Conservation (phyloP, 2,329 filamentous ascomycete genomes). For the Phialemoniopsis sp. region DNA sequence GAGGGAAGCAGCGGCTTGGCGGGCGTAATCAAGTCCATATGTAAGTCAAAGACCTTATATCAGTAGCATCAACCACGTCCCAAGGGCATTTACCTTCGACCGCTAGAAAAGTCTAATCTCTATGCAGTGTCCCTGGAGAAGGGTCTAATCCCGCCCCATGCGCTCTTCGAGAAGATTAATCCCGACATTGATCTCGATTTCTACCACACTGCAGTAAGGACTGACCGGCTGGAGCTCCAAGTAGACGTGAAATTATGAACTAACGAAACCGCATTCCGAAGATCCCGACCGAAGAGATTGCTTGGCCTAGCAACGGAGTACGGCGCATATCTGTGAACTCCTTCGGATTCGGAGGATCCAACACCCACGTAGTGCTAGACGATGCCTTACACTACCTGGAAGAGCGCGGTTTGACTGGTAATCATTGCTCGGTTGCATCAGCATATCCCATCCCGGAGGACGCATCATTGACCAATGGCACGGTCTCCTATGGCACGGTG, state of each 20-base stretch:
- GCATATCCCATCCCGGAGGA: no score
- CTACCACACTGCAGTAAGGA: constrained; percentile 21
- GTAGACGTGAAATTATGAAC: no score
- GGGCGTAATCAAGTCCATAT: constrained; percentile 33
- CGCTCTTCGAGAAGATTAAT: constrained; percentile 40
- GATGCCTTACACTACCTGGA: constrained; percentile 2
- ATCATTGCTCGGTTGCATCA: constrained; percentile 2
- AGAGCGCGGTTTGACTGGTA: constrained; percentile 1
- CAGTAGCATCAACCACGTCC: constrained; percentile 12
- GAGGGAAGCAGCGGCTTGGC: constrained; percentile 42
- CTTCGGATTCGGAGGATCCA: constrained; percentile 40
- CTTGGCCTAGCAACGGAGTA: constrained; percentile 15
- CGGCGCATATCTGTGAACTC: constrained; percentile 30
- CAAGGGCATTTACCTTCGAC: no score
- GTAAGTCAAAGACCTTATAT: constrained; percentile 30
- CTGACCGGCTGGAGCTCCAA: no score
- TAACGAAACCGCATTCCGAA: neutral
- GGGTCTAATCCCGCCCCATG: constrained; percentile 24
- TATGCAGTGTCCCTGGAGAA: constrained; percentile 8
- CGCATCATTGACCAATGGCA: no score
- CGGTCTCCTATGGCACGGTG: no score
- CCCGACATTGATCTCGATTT: constrained; percentile 36
- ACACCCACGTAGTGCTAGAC: constrained; percentile 35
- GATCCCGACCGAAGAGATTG: constrained; percentile 30
- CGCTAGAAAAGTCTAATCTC: neutral